Evolutionary conservation across 495 filamentous ascomycete species (phyloP), one percentile per base, ranked within the genome.

Genomic region (Achaetomiella virescens): DNA sequence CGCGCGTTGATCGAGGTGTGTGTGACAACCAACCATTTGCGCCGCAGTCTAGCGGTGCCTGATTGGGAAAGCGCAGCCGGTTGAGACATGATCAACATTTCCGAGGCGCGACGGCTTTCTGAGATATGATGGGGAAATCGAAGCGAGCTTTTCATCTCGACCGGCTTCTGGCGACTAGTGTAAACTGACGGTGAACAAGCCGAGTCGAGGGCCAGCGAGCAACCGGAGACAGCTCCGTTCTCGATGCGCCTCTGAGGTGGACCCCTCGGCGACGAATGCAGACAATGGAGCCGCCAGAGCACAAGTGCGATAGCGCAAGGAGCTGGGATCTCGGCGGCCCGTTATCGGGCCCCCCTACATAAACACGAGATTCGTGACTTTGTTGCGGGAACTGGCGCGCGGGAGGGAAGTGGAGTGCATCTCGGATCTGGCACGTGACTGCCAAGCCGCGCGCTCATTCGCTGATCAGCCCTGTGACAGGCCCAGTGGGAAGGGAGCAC

Each of bases 361-460:
- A 43, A 10, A 50, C 41, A 41, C 21, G 22, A 55, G 52, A 46
- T 54, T 33, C 18, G 29, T 29, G 17, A 45, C 15, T 33, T 31
- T 21, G 46, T 52, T 55, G 55, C 53, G 40, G 54, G 55, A 58
- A 61, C 58, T 53, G 51, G 58, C 60, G 61, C 55, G 53, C 52
- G 58, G 57, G 47, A 59, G 48, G 43, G 41, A 46, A 57, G 65
- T 69, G 66, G 64, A 61, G 66, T 59, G 58, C 66, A 67, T 55
- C 35, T 59, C 37, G 14, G 3, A 36, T 29, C 9, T 3, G 1
- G 25, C 66, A 69, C 66, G 66, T 69, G 66, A 69, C 20, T 12
- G 43, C 44, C 49, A 58, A 62, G 49, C 14, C 24, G 20, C 11
- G 54, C 42, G 42, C 58, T 67, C 42, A 63, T 66, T 63, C 37